Evolutionary conservation across 139 green algal genomes (phyloP), one percentile per base, ranked within the genome.

Genomic region (Parachlorella kessleri): DNA sequence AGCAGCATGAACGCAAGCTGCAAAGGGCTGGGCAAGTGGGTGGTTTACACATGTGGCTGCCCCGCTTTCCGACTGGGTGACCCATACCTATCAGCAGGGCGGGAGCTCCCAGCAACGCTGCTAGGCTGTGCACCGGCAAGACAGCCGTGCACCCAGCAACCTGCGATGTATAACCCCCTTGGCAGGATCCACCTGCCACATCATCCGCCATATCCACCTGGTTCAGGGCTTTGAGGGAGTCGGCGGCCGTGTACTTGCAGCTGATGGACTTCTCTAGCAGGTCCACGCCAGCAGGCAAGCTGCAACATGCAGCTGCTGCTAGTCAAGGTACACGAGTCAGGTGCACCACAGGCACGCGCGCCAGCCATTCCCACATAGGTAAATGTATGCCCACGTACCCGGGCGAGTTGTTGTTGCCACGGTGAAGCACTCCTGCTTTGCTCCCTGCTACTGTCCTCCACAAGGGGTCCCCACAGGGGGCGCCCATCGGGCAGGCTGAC

Each of bases 161-260:
- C n/a, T n/a, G n/a, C n/a, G n/a, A n/a, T n/a, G n/a, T n/a, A n/a
- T n/a, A n/a, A n/a, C n/a, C n/a, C n/a, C n/a, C n/a, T n/a, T n/a
- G n/a, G n/a, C n/a, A n/a, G n/a, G n/a, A n/a, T n/a, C n/a, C n/a
- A n/a, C n/a, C n/a, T n/a, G n/a, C n/a, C n/a, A n/a, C n/a, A n/a
- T n/a, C n/a, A n/a, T n/a, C n/a, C n/a, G n/a, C n/a, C n/a, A n/a
- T n/a, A n/a, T n/a, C 9, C 35, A 80, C 67, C 48, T 79, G 54
- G 81, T 90, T 87, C 23, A 95, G 81, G 1, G 87, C 82, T 36
- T 81, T 75, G 40, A 90, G 39, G 3, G 88, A 82, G 26, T 95
- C 83, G 2, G 39, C 76, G 0, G 89, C 89, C 32, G 89, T 85
- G 71, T 93, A 93, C 82, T 92, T 91, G 82, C 91, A 96, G 21